Evolutionary conservation across 2,329 filamentous ascomycete genomes (phyloP), one percentile per base, ranked within the genome.

Genomic region (Pseudogymnoascus sp.): DNA sequence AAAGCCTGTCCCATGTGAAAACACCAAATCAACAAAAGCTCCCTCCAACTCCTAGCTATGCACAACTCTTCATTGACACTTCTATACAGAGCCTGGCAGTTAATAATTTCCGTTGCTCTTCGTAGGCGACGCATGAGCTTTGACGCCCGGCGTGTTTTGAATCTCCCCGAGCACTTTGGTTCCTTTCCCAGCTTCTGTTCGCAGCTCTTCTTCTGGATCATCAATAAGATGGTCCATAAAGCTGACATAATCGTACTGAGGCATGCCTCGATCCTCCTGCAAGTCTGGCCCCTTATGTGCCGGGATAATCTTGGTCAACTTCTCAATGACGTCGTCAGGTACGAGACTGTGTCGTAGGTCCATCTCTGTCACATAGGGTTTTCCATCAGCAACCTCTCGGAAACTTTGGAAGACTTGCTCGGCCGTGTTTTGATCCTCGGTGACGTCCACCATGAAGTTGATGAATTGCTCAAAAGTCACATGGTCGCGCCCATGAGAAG

Each of bases 391-490:
- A 50, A 99, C 94, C 76, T 99, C 94, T 62, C 87, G 86, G 84
- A 99, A 99, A 66, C 89, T 95, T 77, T 99, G 93, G 79, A 94
- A 97, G 4, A 99, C 94, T 74, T 99, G 94, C 75, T 97, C 94
- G 10, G 94, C 94, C 3, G 92, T 97, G 74, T 99, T 97, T 77
- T 99, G 94, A 72, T 99, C 94, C 76, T 99, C 94, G 10, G 94
- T 99, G 58, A 97, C 94, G 68, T 96, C 91, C 57, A 99, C 94
- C 94, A 99, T 99, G 81, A 99, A 99, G 39, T 90, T 87, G 73
- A 99, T 99, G 72, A 99, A 99, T 75, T 97, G 93, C 77, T 99
- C 94, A 72, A 99, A 99, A 4, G 90, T 94, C 59, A 99, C 94
- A 66, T 88, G 84, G 74, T 87, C 88, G 66, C 79, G 83, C 36